These are phyloP conservation scores for Persicaria tinctoria DNA, from an alignment of 148 eudicot species.

Conservation along the genomic window DNA sequence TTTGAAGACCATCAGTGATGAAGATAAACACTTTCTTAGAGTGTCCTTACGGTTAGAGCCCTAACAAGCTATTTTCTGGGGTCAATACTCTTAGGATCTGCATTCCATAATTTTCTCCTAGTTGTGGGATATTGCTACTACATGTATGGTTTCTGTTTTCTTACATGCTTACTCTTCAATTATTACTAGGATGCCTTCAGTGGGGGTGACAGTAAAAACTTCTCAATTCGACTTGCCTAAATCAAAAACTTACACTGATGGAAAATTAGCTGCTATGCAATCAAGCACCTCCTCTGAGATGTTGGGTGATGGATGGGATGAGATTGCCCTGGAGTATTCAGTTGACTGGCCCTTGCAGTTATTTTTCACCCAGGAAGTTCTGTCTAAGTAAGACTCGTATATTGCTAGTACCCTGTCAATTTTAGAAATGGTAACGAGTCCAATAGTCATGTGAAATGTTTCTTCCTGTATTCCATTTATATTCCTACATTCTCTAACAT, in stretches of 20 bases:
- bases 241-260: conserved; percentile 47
- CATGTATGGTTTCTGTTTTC: conserved; percentile 5
- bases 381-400: conserved; percentile 60
- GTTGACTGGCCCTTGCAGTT: conserved; percentile 93
- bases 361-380: conserved; percentile 90
- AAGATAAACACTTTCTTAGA: conserved; percentile 80
- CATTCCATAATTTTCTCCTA: neutral
- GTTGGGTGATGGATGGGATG: conserved; percentile 93
- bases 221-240: conserved; percentile 54
- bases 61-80: neutral
- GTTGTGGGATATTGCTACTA: conserved; percentile 4
- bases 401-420: neutral
- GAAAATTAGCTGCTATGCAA: conserved; percentile 36
- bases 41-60: conserved; percentile 74
- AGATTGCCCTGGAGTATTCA: conserved; percentile 84
- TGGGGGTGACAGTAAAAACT: conserved; percentile 55
- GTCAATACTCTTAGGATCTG: neutral
- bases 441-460: neutral
- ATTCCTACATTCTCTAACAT: neutral
- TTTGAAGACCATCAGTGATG: conserved; percentile 82
- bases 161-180: conserved; percentile 14
- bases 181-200: conserved; percentile 60
- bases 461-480: neutral
- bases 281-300: conserved; percentile 46
- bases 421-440: neutral